Conservation (phyloP, 2,329 filamentous ascomycete species). For the Nigrospora sphaerica region DNA sequence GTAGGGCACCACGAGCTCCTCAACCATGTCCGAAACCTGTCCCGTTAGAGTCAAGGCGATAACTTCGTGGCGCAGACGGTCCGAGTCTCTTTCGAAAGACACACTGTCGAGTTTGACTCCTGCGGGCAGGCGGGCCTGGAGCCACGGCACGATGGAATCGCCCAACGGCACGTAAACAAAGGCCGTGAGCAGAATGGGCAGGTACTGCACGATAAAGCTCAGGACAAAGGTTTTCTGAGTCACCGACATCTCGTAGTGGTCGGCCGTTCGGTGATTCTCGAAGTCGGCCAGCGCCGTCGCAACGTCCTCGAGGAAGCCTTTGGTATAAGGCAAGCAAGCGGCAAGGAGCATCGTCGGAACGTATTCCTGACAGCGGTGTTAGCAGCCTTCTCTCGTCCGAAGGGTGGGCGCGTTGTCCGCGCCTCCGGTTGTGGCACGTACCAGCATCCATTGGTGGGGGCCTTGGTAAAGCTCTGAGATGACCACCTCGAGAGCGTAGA, state of each 20-base stretch:
- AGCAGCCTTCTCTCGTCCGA: slow-evolving; percentile 4
- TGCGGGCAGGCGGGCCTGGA: slow-evolving; percentile 52
- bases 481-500: slow-evolving; percentile 68
- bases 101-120: slow-evolving; percentile 43
- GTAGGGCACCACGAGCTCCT: slow-evolving; percentile 65
- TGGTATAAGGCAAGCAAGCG: slow-evolving; percentile 58
- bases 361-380: slow-evolving; percentile 47
- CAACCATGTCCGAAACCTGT: slow-evolving; percentile 63
- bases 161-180: slow-evolving; percentile 77
- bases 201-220: slow-evolving; percentile 75
- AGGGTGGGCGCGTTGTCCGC: neutral
- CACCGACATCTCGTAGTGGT: slow-evolving; percentile 60
- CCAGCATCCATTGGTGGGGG: slow-evolving; percentile 58
- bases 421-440: slow-evolving; percentile 21
- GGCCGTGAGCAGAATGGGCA: slow-evolving; percentile 68
- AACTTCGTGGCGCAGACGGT: slow-evolving; percentile 62
- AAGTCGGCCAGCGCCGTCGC: slow-evolving; percentile 60
- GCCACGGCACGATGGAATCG: slow-evolving; percentile 56
- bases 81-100: slow-evolving; percentile 58
- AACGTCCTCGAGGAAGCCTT: slow-evolving; percentile 52
- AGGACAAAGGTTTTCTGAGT: slow-evolving; percentile 71
- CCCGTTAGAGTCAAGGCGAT: slow-evolving; percentile 70
- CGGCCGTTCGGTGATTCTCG: slow-evolving; percentile 69
- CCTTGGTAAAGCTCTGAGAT: slow-evolving; percentile 69
- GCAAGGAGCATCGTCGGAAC: slow-evolving; percentile 66